Conservation (phyloP, 805 yeast genomes). For the Brettanomyces sp. region DNA sequence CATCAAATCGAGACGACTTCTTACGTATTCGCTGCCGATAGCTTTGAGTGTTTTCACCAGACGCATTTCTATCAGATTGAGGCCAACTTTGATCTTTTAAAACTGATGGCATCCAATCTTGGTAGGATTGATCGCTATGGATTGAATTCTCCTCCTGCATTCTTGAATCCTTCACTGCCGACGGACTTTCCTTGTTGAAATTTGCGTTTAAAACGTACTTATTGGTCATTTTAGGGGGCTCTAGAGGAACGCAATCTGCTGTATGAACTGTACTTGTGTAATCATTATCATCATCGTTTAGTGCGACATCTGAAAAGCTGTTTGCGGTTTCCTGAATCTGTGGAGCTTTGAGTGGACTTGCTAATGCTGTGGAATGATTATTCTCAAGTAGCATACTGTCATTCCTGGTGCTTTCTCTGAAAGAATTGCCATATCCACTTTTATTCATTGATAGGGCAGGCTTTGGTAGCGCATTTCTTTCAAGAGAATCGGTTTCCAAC, state of each 20-base stretch:
- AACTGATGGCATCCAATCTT: constrained; percentile 2
- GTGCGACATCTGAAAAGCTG: too few relatives aligned
- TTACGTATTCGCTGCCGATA: not conserved
- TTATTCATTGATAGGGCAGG: too few relatives aligned
- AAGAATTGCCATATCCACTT: too few relatives aligned
- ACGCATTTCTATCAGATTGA: constrained; percentile 4
- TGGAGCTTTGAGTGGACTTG: too few relatives aligned
- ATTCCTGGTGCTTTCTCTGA: not conserved
- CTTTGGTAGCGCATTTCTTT: too few relatives aligned
- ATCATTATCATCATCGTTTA: not conserved
- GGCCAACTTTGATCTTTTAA: constrained; percentile 9
- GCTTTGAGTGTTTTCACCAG: not conserved
- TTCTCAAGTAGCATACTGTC: too few relatives aligned
- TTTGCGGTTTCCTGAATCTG: too few relatives aligned
- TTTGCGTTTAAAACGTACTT: constrained; percentile 7
- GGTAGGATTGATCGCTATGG: constrained; percentile 1
- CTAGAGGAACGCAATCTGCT: constrained; percentile 13
- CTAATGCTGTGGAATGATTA: too few relatives aligned
- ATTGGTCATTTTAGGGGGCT: not conserved
- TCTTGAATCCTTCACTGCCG: not conserved
- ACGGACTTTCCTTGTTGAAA: constrained; percentile 3
- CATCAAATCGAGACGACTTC: too few relatives aligned
- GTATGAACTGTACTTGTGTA: constrained; percentile 13
- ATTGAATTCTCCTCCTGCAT: not conserved
- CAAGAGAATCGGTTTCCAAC: too few relatives aligned